These are phyloP conservation scores for Pneumocystis sp. DNA, from an alignment of 1,139 yeast genomes.

Conservation along the genomic window DNA sequence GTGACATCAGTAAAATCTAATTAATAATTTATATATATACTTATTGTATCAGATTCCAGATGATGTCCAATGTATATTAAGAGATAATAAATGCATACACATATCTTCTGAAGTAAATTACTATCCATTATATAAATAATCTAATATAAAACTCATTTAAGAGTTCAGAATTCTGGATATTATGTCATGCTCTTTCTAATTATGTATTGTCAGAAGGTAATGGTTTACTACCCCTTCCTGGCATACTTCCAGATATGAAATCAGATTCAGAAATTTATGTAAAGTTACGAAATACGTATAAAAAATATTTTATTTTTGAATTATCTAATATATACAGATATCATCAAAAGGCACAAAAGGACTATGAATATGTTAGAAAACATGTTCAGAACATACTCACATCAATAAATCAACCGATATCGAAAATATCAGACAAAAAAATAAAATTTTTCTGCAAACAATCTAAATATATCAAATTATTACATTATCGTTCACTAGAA, in stretches of 20 bases:
- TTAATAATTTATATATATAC: background rate
- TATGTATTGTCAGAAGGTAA: conserved; percentile 30
- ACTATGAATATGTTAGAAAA: conserved; percentile 30
- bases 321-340: conserved; percentile 24
- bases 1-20: conserved; percentile 9
- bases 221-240: conserved; percentile 52
- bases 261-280: conserved; percentile 55
- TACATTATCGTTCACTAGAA: conserved; percentile 18
- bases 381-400: conserved; percentile 24
- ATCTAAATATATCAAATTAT: conserved; percentile 28
- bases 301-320: background rate
- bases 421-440: conserved; percentile 27
- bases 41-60: conserved; percentile 32
- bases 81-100: conserved; percentile 13
- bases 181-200: conserved; percentile 38
- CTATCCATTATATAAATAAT: background rate
- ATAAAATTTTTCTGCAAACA: conserved; percentile 48
- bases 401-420: conserved; percentile 19
- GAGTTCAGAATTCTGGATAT: conserved; percentile 42
- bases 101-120: conserved; percentile 9
- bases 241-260: conserved; percentile 79
- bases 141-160: conserved; percentile 2
- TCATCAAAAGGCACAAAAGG: conserved; percentile 39
- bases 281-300: conserved; percentile 34
- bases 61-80: conserved; percentile 20